These are phyloP conservation scores for Acrodontium crateriforme DNA, from an alignment of 2,329 filamentous ascomycete genomes.

Conservation along the genomic window DNA sequence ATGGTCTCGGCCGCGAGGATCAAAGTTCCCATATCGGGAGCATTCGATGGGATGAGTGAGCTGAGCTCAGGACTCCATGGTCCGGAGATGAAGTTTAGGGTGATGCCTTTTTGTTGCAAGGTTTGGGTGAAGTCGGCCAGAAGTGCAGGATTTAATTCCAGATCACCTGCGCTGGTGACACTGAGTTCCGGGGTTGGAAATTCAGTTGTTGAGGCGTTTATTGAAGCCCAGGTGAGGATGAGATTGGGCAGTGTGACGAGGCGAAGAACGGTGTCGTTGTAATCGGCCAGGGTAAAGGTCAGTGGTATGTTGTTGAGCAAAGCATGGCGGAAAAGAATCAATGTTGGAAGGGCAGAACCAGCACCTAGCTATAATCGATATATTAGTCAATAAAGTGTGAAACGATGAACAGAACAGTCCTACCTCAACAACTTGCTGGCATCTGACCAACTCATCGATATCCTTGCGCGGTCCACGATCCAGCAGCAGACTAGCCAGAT, in stretches of 20 bases:
- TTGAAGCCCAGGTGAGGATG: slow-evolving; percentile 48
- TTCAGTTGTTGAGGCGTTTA: slow-evolving; percentile 6
- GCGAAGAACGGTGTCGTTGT: slow-evolving; percentile 63
- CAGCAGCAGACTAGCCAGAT: slow-evolving; percentile 53
- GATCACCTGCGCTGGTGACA: slow-evolving; percentile 34
- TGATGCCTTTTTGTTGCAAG: slow-evolving; percentile 38
- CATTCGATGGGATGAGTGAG: slow-evolving; percentile 34
- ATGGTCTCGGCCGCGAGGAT: slow-evolving; percentile 71
- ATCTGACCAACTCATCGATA: slow-evolving; percentile 34
- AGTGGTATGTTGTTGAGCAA: slow-evolving; percentile 36
- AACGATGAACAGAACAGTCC: background rate
- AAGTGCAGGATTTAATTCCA: slow-evolving; percentile 49
- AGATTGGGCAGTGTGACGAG: slow-evolving; percentile 71
- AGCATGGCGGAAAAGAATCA: slow-evolving; percentile 55
- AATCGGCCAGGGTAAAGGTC: slow-evolving; percentile 59
- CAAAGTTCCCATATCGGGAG: slow-evolving; percentile 31
- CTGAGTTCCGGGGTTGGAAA: slow-evolving; percentile 4
- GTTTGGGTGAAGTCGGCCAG: slow-evolving; percentile 43
- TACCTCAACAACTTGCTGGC: slow-evolving; percentile 37
- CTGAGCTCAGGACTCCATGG: slow-evolving; percentile 56
- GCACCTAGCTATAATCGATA: slow-evolving; percentile 50
- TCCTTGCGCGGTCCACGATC: slow-evolving; percentile 36
- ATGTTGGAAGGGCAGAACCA: slow-evolving; percentile 59
- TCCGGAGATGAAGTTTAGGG: slow-evolving; percentile 56
- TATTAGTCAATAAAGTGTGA: background rate